Conservation (phyloP, 177 flowering plant genomes). For the Tripterygium wilfordii region DNA sequence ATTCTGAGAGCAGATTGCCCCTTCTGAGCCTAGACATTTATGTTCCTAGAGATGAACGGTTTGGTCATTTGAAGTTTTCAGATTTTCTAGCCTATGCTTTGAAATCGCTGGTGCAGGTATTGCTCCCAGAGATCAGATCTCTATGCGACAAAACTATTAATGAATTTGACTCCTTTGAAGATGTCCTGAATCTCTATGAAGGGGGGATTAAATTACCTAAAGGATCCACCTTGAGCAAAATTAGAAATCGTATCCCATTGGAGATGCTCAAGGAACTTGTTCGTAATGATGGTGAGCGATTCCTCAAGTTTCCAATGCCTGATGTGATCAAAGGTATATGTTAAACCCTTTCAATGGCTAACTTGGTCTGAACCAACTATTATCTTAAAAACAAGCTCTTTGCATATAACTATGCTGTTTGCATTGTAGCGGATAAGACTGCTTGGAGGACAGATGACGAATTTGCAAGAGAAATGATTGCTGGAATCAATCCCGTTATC, state of each 20-base stretch:
- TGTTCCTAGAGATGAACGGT: conserved; percentile 88
- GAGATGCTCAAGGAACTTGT: conserved; percentile 71
- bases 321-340: conserved; percentile 71
- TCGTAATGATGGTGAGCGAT: conserved; percentile 55
- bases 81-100: conserved; percentile 75
- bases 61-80: conserved; percentile 67
- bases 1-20: conserved; percentile 54
- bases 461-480: conserved; percentile 88
- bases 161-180: conserved; percentile 77
- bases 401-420: not conserved
- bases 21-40: conserved; percentile 69
- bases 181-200: conserved; percentile 64
- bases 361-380: not conserved
- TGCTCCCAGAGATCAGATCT: conserved; percentile 51
- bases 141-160: conserved; percentile 56
- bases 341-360: not conserved
- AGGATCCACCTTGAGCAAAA: conserved; percentile 13
- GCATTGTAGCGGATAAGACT: conserved; percentile 44
- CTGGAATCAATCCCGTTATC: conserved; percentile 83
- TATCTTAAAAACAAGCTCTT: not conserved
- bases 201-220: conserved; percentile 52
- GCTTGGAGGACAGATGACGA: conserved; percentile 99
- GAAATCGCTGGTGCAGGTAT: conserved; percentile 62
- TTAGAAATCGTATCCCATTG: conserved; percentile 52
- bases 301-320: conserved; percentile 71